A percentile compares a stretch with the other conserved stretches of the same genome.
Evolutionary conservation across 495 filamentous ascomycete genomes (phyloP).

Genomic region (Aspergillus asperescens): DNA sequence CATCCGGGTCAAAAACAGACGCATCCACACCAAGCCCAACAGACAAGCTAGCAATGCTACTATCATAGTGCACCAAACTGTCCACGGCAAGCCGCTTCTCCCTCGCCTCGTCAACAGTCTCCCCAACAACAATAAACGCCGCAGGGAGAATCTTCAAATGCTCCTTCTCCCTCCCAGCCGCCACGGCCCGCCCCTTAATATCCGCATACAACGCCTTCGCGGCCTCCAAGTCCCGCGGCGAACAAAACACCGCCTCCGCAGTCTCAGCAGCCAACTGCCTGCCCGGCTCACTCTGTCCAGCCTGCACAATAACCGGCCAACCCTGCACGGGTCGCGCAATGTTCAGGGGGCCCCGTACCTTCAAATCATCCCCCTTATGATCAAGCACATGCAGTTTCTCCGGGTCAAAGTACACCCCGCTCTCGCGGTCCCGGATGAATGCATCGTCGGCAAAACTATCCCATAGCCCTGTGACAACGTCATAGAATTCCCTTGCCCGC

Average conservation of each 20-base stretch:
- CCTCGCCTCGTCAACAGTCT: constrained; percentile 41
- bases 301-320: constrained; percentile 54
- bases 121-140: constrained; percentile 43
- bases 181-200: constrained; percentile 43
- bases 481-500: constrained; percentile 37
- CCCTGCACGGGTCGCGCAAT: constrained; percentile 51
- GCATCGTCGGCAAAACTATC: constrained; percentile 53
- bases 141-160: constrained; percentile 51
- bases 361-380: constrained; percentile 46
- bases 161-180: constrained; percentile 38
- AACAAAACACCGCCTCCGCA: constrained; percentile 50
- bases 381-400: constrained; percentile 45
- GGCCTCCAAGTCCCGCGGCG: constrained; percentile 33
- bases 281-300: constrained; percentile 50
- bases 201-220: constrained; percentile 51
- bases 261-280: constrained; percentile 50
- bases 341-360: constrained; percentile 46
- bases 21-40: constrained; percentile 45
- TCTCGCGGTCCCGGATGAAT: constrained; percentile 44
- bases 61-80: constrained; percentile 51
- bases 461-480: constrained; percentile 41
- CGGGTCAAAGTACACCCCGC: constrained; percentile 44
- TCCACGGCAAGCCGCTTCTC: constrained; percentile 47
- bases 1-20: constrained; percentile 44
- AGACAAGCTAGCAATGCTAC: constrained; percentile 50